These are phyloP conservation scores for Plasmodium sp. DNA, from an alignment of 169 alveolate species.

Conservation along the genomic window DNA sequence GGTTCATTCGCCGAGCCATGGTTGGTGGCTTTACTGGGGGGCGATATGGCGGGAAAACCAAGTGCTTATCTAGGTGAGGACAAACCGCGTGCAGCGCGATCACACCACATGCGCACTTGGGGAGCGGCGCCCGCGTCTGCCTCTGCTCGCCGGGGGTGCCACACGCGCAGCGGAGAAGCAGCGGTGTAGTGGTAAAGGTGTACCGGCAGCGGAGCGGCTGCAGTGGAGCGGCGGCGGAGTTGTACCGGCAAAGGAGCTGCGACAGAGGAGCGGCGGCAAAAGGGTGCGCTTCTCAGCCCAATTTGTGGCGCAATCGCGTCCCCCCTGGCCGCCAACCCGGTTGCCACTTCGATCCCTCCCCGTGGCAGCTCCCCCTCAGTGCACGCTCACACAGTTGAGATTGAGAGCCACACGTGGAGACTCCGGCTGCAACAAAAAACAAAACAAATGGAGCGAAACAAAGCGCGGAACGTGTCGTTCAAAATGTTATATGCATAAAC, in stretches of 20 bases:
- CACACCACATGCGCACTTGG: background rate
- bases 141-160: background rate
- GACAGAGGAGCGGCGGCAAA: background rate
- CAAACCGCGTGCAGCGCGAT: background rate
- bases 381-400: background rate
- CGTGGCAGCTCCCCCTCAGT: background rate
- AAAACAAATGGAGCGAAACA: background rate
- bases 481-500: background rate
- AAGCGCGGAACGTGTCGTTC: background rate
- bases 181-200: background rate
- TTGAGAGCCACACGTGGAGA: background rate
- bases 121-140: background rate
- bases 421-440: background rate
- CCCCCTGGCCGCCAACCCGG: background rate
- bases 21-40: background rate
- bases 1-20: slow-evolving; percentile 90
- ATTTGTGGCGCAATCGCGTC: background rate
- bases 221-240: background rate
- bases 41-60: background rate
- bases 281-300: background rate
- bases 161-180: background rate
- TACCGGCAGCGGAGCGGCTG: no score
- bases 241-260: no score
- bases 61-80: background rate
- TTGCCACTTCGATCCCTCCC: background rate